These are phyloP conservation scores for Fusarium acutatum DNA, from an alignment of 2,329 filamentous ascomycete species.

Conservation along the genomic window DNA sequence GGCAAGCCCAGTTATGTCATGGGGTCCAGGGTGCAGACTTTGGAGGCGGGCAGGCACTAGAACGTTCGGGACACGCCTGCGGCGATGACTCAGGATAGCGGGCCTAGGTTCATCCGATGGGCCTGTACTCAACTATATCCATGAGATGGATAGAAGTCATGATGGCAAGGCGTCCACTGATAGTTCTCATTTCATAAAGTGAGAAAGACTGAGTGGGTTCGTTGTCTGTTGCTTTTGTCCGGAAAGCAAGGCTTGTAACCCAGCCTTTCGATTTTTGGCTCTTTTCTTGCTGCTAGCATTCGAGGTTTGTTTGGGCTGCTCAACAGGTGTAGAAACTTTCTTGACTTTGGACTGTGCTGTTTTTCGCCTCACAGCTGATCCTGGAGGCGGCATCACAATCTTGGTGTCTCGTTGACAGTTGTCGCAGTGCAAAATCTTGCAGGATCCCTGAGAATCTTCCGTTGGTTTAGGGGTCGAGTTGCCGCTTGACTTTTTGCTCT, in stretches of 20 bases:
- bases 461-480: not conserved
- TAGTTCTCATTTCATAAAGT: constrained; percentile 57
- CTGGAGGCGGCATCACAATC: constrained; percentile 52
- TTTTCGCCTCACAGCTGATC: constrained; percentile 38
- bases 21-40: constrained; percentile 32
- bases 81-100: constrained; percentile 18
- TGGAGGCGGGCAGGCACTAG: constrained; percentile 35
- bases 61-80: constrained; percentile 32
- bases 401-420: constrained; percentile 56
- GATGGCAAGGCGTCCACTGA: not conserved
- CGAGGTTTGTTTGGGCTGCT: constrained; percentile 49
- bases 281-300: constrained; percentile 72
- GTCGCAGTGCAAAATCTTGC: constrained; percentile 56
- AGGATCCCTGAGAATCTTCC: constrained; percentile 34
- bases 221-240: constrained; percentile 57
- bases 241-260: constrained; percentile 70
- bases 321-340: constrained; percentile 14
- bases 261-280: constrained; percentile 71
- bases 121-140: not conserved
- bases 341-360: constrained; percentile 30
- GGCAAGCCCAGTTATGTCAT: constrained; percentile 46
- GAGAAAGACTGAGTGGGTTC: constrained; percentile 60
- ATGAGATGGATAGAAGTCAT: not conserved
- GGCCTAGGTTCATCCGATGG: constrained; percentile 21
- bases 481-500: constrained; percentile 1